A percentile compares a stretch with the other conserved stretches of the same genome.
Conservation (phyloP, 2,329 filamentous ascomycete genomes). For the Cercospora sp. region DNA sequence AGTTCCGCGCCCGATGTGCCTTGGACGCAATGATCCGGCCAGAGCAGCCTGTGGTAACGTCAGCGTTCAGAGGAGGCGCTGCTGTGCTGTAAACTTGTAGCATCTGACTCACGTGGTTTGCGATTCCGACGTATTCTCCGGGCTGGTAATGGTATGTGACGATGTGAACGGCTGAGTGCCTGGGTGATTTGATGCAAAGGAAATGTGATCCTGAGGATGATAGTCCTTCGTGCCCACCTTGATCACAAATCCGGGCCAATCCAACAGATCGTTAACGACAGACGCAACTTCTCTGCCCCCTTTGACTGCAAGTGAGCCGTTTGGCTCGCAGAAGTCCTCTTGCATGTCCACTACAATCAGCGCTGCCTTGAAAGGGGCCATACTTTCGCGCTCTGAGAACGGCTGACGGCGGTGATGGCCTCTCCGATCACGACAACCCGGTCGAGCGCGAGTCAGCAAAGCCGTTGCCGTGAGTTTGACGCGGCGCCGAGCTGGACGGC, state of each 20-base stretch:
- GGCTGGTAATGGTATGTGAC: slow-evolving; percentile 65
- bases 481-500: background rate
- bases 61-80: background rate
- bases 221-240: slow-evolving; percentile 90
- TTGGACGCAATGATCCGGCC: slow-evolving; percentile 89
- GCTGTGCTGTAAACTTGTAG: background rate
- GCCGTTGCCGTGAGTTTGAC: background rate
- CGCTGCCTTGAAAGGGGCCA: slow-evolving; percentile 14
- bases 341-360: slow-evolving; percentile 51
- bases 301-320: slow-evolving; percentile 80
- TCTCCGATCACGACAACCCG: background rate
- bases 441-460: background rate
- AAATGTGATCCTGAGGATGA: slow-evolving; percentile 81
- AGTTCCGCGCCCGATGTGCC: slow-evolving; percentile 70
- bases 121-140: slow-evolving; percentile 63
- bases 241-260: slow-evolving; percentile 64
- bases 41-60: slow-evolving; percentile 63
- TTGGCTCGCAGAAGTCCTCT: slow-evolving; percentile 89
- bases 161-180: slow-evolving; percentile 69
- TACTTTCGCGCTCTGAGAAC: background rate
- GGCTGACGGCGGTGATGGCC: background rate
- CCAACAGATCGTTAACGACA: slow-evolving; percentile 72
- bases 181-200: slow-evolving; percentile 79
- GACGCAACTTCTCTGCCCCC: slow-evolving; percentile 69
- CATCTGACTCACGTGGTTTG: slow-evolving; percentile 53